Evolutionary conservation across 257 asterid genomes (phyloP).

Genomic region (Asclepias syriaca): DNA sequence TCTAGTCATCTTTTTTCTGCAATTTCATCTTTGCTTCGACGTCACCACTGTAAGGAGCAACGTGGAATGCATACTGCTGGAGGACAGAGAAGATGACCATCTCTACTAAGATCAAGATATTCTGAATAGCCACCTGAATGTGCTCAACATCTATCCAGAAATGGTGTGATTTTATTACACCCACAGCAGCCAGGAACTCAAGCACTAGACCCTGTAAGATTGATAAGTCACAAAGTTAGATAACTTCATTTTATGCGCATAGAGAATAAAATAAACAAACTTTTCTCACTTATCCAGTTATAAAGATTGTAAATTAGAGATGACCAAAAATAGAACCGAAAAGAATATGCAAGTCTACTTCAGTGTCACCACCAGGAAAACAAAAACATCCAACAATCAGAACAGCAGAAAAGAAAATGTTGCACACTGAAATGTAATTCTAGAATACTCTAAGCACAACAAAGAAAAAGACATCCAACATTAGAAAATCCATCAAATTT

Average conservation of each 20-base stretch:
- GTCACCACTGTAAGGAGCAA: constrained; percentile 76
- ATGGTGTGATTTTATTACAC: constrained; percentile 61
- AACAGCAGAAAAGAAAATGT: neutral
- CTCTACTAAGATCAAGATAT: constrained; percentile 64
- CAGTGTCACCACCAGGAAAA: neutral
- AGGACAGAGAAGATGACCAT: constrained; percentile 69
- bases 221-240: constrained; percentile 8
- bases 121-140: constrained; percentile 60
- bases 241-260: neutral
- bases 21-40: constrained; percentile 38
- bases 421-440: neutral
- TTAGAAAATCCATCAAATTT: neutral
- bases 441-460: neutral
- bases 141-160: constrained; percentile 94
- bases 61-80: constrained; percentile 82
- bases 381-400: neutral
- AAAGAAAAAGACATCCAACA: neutral
- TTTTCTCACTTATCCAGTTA: neutral
- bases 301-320: neutral
- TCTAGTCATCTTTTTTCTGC: constrained; percentile 40
- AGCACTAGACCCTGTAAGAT: constrained; percentile 56
- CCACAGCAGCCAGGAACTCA: constrained; percentile 50
- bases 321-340: no score
- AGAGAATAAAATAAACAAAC: neutral
- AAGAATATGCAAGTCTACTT: neutral